Evolutionary conservation across 2,329 filamentous ascomycete species (phyloP).

Genomic region (Cladobotryum protrusum): DNA sequence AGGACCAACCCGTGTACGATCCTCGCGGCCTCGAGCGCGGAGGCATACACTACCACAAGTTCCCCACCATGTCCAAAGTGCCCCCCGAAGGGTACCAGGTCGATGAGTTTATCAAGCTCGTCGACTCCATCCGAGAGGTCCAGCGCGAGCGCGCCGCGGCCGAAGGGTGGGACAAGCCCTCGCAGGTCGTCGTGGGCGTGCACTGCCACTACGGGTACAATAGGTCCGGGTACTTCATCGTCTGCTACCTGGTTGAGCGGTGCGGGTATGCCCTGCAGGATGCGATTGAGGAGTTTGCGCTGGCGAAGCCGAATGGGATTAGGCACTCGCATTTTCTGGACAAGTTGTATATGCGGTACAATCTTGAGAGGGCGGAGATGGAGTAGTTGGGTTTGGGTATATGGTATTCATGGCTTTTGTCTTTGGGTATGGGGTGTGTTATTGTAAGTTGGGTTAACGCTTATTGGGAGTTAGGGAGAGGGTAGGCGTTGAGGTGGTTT

Average conservation of each 20-base stretch:
- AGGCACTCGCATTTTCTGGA: conserved; percentile 86
- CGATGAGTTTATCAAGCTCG: conserved; percentile 46
- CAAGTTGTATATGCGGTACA: conserved; percentile 72
- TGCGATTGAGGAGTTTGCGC: conserved; percentile 73
- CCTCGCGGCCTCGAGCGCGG: conserved; percentile 60
- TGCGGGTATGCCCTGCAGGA: conserved; percentile 65
- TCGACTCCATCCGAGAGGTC: conserved; percentile 54
- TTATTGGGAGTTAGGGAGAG: no score
- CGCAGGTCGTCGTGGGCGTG: conserved; percentile 59
- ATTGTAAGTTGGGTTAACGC: no score
- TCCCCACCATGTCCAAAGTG: conserved; percentile 86
- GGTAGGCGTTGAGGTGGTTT: no score
- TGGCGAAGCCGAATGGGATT: conserved; percentile 72
- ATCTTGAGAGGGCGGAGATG: conserved; percentile 19
- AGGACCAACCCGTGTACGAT: conserved; percentile 86
- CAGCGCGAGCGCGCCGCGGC: conserved; percentile 34
- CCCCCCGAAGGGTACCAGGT: conserved; percentile 59
- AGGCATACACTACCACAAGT: conserved; percentile 73
- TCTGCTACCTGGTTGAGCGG: conserved; percentile 82
- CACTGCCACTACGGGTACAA: conserved; percentile 98
- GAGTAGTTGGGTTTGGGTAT: not conserved
- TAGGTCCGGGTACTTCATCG: conserved; percentile 84
- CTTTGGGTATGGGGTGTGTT: no score
- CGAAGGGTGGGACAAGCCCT: conserved; percentile 35
- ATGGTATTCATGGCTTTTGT: not conserved